phyloP scores from a whole-genome alignment of 2,329 filamentous ascomycete genomes.

The Coniella lustricola region DNA sequence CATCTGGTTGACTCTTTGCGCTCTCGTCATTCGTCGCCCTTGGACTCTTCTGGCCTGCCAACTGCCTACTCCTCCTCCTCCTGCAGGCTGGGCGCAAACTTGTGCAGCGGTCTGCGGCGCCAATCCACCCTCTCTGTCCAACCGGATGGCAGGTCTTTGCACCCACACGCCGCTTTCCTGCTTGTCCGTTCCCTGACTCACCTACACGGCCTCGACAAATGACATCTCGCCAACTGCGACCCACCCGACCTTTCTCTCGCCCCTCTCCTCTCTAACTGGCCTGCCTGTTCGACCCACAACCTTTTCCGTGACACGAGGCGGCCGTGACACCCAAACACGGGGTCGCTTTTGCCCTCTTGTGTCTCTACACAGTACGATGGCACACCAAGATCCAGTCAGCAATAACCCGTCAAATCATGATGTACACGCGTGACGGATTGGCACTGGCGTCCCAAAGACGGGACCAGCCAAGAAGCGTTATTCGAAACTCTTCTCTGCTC shows the following conservation, averaged over 20 bases:
- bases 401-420: conserved; percentile 17
- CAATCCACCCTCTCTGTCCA: conserved; percentile 11
- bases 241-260: background rate
- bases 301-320: conserved; percentile 14
- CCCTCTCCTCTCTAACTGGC: no score
- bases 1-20: background rate
- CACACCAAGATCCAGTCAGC: conserved; percentile 7
- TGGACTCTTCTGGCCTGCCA: background rate
- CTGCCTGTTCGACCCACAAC: conserved; percentile 10
- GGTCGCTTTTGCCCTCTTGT: background rate
- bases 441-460: conserved; percentile 7
- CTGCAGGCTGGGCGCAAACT: conserved; percentile 8
- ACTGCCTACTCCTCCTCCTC: conserved; percentile 11
- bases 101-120: conserved; percentile 10
- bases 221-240: conserved; percentile 2
- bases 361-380: no score
- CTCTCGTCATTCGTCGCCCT: background rate
- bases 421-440: conserved; percentile 15
- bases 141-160: background rate
- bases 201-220: conserved; percentile 13
- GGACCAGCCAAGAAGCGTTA: conserved; percentile 7
- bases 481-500: conserved; percentile 11
- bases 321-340: conserved; percentile 7
- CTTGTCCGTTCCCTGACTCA: conserved; percentile 11
- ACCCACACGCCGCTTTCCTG: background rate